phyloP scores from a whole-genome alignment of 2,329 filamentous ascomycete species.

The Botrytis medusae region DNA sequence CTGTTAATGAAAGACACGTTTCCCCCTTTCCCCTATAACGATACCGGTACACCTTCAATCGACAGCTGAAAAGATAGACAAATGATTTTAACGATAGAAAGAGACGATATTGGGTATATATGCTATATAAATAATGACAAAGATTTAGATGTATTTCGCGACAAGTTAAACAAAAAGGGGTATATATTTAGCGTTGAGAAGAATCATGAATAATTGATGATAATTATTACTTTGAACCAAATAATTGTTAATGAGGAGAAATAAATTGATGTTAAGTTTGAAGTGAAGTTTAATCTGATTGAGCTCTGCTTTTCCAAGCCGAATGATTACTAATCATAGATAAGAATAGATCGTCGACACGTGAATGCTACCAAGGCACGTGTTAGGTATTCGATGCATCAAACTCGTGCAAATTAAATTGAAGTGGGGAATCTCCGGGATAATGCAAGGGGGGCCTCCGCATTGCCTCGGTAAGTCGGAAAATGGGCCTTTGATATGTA shows the following conservation, averaged over 20 bases:
- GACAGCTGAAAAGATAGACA: neutral
- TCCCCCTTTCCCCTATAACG: neutral
- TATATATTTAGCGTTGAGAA: constrained; percentile 10
- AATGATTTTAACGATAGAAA: neutral
- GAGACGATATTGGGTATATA: neutral
- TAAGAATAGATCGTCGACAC: neutral
- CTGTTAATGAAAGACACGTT: constrained; percentile 6
- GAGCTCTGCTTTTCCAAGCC: neutral
- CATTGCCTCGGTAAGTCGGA: constrained; percentile 25
- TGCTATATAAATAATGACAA: neutral
- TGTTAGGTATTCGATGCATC: neutral
- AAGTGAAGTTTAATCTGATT: constrained; percentile 3
- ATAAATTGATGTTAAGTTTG: constrained; percentile 1
- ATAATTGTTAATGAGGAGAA: neutral
- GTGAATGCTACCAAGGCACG: neutral
- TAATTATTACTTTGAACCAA: constrained; percentile 22
- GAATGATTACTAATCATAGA: neutral
- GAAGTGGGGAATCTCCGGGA: neutral
- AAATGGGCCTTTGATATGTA: constrained; percentile 4
- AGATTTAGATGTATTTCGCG: neutral
- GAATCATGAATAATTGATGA: constrained; percentile 30
- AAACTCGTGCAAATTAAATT: neutral
- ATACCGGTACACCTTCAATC: neutral
- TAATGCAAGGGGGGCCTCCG: constrained; percentile 5
- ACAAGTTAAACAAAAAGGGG: neutral